Evolutionary conservation across 139 green algal genomes (phyloP), one percentile per base, ranked within the genome.

Genomic region (Auxenochlorella protothecoides): DNA sequence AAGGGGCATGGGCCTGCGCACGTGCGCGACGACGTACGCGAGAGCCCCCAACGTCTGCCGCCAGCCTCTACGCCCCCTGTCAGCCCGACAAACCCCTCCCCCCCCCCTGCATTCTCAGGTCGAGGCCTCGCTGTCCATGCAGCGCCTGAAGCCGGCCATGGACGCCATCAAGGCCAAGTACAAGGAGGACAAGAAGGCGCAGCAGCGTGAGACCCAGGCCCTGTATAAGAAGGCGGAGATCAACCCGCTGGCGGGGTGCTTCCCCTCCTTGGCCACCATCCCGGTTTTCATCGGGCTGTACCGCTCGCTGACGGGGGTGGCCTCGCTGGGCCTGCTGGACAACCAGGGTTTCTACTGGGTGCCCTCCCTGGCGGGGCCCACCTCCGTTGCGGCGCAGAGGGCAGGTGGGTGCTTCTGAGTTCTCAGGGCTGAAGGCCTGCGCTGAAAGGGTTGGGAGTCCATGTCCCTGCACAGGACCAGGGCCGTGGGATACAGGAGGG

Each of bases 201-300:
- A 96, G 11, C 76, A 85, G 62, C 81, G 85, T 8, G 91, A 96
- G 71, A 96, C 89, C 2, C 78, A 69, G n/a, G 78, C 84, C 64
- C 83, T 97, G 70, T 97, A 97, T 72, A 78, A 97, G 79, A 85
- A 93, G 80, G 86, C 89, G 4, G 87, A 86, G 3, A 87, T 97
- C 59, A 89, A 94, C 79, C 91, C 91, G 0, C 72, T 89, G 53
- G 91, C 90, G 65, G 87, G 91, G 63, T 97, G 91, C 79, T 72
- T 96, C 72, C 92, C 92, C 14, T 89, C 90, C 0, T 73, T 97
- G 16, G 90, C 89, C 44, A 96, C 92, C 70, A 93, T 97, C 74
- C 92, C 92, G 27, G 87, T 97, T 72, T 96, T 97, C 82, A 92
- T 92, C 65, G 92, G 90, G 5, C 84, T 97, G 4, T 97, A 91